phyloP scores from a whole-genome alignment of 306 rosid species.

The Echinosophora koreensis region DNA sequence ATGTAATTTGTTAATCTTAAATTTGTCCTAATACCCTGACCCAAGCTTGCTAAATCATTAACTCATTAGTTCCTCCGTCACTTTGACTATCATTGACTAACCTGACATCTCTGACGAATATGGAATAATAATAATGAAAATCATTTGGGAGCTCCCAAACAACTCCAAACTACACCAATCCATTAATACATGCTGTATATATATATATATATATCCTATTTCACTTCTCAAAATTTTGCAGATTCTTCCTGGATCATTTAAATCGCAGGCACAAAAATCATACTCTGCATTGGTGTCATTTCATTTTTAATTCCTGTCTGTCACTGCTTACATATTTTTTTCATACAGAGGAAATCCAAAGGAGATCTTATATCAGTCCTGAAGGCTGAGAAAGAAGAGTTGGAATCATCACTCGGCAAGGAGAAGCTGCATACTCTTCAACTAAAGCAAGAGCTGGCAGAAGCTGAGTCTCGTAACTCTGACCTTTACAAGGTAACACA shows the following conservation, averaged over 20 bases:
- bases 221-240: neutral
- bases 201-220: slow-evolving; percentile 10
- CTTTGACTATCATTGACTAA: neutral
- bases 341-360: slow-evolving; percentile 78
- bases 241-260: neutral
- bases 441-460: slow-evolving; percentile 81
- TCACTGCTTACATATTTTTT: slow-evolving; percentile 39
- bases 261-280: neutral
- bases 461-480: slow-evolving; percentile 73
- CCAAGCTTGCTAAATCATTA: slow-evolving; percentile 24
- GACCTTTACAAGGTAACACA: slow-evolving; percentile 86
- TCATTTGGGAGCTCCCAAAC: slow-evolving; percentile 12
- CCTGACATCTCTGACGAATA: neutral
- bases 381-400: slow-evolving; percentile 81
- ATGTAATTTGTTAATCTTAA: neutral
- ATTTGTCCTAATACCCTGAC: neutral
- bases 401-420: slow-evolving; percentile 74
- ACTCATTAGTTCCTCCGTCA: neutral
- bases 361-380: slow-evolving; percentile 64
- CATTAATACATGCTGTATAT: slow-evolving; percentile 22
- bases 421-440: slow-evolving; percentile 74
- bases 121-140: slow-evolving; percentile 2
- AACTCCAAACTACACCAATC: slow-evolving; percentile 17
- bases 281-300: slow-evolving; percentile 24
- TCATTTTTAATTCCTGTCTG: slow-evolving; percentile 5